Conservation (phyloP, 208 protist species). For the Jaenimonas drosophilae region DNA sequence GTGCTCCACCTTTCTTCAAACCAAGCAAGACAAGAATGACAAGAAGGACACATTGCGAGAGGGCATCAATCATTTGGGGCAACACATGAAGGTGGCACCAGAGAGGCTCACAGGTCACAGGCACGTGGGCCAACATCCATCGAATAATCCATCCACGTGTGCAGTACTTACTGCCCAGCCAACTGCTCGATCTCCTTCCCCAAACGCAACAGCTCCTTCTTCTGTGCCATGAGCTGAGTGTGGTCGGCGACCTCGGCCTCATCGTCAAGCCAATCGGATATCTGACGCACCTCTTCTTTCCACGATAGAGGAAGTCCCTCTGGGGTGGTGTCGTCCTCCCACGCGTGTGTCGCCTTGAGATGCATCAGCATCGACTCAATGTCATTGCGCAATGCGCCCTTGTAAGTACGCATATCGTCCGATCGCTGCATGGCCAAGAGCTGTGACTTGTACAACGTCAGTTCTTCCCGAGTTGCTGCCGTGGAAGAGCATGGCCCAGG, state of each 20-base stretch:
- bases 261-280: constrained; percentile 48
- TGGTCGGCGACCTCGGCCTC: constrained; percentile 21
- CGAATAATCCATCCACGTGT: no score
- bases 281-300: constrained; percentile 16
- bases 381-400: constrained; percentile 53
- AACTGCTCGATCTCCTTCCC: no score
- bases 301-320: constrained; percentile 8
- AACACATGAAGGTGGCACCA: no score
- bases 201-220: no score
- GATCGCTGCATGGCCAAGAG: constrained; percentile 29
- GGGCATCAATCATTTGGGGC: no score
- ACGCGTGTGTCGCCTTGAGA: constrained; percentile 30
- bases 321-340: constrained; percentile 7
- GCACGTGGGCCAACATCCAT: no score
- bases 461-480: constrained; percentile 32
- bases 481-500: neutral
- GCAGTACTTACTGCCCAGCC: no score
- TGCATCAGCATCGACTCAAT: constrained; percentile 42
- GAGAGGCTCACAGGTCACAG: no score
- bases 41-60: no score
- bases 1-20: no score
- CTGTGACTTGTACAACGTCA: constrained; percentile 11
- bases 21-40: no score
- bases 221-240: constrained; percentile 18
- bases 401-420: constrained; percentile 31